Conservation (phyloP, 2,329 filamentous ascomycete genomes). For the Penicillium vulpinum region DNA sequence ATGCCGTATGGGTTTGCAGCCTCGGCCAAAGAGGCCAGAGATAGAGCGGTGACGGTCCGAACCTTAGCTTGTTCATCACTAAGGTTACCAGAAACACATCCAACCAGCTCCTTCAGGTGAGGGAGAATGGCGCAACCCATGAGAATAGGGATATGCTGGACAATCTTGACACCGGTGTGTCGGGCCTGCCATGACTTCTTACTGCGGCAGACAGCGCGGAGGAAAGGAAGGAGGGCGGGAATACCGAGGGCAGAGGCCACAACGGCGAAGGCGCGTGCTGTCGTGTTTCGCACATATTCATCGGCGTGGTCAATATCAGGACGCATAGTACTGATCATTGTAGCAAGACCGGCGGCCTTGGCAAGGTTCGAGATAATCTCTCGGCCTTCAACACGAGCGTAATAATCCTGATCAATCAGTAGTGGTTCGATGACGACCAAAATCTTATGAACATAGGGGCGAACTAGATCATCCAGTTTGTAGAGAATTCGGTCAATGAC, state of each 20-base stretch:
- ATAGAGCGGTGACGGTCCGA: conserved; percentile 89
- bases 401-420: conserved; percentile 98
- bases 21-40: conserved; percentile 91
- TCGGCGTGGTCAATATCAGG: conserved; percentile 98
- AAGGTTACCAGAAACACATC: conserved; percentile 92
- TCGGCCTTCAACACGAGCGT: conserved; percentile 93
- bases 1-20: conserved; percentile 98
- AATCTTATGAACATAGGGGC: conserved; percentile 97
- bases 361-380: conserved; percentile 98
- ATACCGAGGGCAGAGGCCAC: conserved; percentile 96
- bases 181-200: conserved; percentile 99
- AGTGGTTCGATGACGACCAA: conserved; percentile 98
- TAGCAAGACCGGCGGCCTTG: conserved; percentile 93
- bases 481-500: conserved; percentile 98
- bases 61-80: conserved; percentile 99
- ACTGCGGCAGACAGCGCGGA: conserved; percentile 91
- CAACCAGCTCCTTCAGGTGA: conserved; percentile 91
- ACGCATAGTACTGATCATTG: conserved; percentile 99
- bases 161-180: conserved; percentile 98
- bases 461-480: conserved; percentile 94
- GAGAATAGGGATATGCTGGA: conserved; percentile 96
- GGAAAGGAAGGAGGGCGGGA: conserved; percentile 88
- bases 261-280: conserved; percentile 92
- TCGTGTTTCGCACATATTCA: conserved; percentile 97
- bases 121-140: conserved; percentile 98